Percentiles rank a stretch among this genome's conserved stretches.
Evolutionary conservation across 371 early-diverging fungal genomes (phyloP).

Genomic region (Lichtheimia hyalospora): DNA sequence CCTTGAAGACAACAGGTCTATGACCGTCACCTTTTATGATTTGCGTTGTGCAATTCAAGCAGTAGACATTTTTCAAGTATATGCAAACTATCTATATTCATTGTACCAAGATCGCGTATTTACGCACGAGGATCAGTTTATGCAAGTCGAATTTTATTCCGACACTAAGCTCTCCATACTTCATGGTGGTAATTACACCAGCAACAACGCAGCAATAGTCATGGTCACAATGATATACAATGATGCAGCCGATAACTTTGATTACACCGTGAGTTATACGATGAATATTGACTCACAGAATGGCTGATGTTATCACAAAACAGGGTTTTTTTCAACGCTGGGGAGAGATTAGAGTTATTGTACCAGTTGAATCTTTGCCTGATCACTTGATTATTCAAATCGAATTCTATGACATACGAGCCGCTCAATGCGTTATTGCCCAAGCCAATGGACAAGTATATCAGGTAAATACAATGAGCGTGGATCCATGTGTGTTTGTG

Average conservation of each 20-base stretch:
- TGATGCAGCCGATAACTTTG: background rate
- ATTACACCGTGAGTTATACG: slow-evolving; percentile 15
- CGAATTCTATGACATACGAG: slow-evolving; percentile 13
- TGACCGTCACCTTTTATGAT: slow-evolving; percentile 11
- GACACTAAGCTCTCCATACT: background rate
- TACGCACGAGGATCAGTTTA: too few species aligned
- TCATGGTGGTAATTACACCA: background rate
- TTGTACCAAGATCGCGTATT: too few species aligned
- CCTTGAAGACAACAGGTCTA: background rate
- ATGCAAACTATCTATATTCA: background rate
- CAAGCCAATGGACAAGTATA: slow-evolving; percentile 7
- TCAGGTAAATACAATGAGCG: slow-evolving; percentile 8
- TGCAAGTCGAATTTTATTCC: background rate
- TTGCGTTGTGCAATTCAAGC: background rate
- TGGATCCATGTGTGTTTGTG: too few species aligned
- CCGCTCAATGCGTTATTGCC: slow-evolving; percentile 1
- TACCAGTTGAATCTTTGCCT: slow-evolving; percentile 1
- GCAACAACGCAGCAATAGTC: background rate
- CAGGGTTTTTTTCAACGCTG: slow-evolving; percentile 10
- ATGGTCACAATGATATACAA: background rate
- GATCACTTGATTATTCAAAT: slow-evolving; percentile 4
- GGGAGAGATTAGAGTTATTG: slow-evolving; percentile 2
- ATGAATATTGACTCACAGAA: background rate
- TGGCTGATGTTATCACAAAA: background rate
- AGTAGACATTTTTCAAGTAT: background rate